A percentile compares a stretch with the other conserved stretches of the same genome.
These are phyloP conservation scores for Neofusicoccum parvum DNA, from an alignment of 2,329 filamentous ascomycete species.

Conservation along the genomic window DNA sequence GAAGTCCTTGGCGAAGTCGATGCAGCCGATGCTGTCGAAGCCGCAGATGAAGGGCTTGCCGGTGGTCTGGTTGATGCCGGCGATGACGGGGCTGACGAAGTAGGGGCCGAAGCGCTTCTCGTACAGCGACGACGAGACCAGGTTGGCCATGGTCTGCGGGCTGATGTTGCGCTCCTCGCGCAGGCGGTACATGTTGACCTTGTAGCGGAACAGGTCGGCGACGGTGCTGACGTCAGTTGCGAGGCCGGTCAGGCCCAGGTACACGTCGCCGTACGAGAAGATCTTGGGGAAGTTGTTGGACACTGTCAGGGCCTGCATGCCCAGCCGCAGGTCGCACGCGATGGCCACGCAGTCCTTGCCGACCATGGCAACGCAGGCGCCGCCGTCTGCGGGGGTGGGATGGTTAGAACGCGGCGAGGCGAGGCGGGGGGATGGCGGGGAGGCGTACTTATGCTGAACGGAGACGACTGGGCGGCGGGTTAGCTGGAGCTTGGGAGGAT, in stretches of 20 bases:
- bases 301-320: conserved; percentile 92
- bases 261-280: conserved; percentile 95
- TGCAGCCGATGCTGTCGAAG: conserved; percentile 98
- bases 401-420: conserved; percentile 20
- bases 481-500: conserved; percentile 30
- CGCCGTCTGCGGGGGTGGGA: conserved; percentile 64
- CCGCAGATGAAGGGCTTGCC: conserved; percentile 97
- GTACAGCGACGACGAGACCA: conserved; percentile 84
- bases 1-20: conserved; percentile 99
- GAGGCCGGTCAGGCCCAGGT: conserved; percentile 92
- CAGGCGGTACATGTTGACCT: conserved; percentile 99
- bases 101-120: conserved; percentile 95
- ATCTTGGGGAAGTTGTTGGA: conserved; percentile 99
- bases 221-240: conserved; percentile 96
- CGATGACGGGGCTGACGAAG: conserved; percentile 93
- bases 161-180: conserved; percentile 97
- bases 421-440: conserved; percentile 22
- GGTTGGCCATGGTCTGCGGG: conserved; percentile 92
- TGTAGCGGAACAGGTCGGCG: conserved; percentile 97
- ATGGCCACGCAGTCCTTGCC: conserved; percentile 99
- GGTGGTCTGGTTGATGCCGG: conserved; percentile 91
- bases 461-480: conserved; percentile 66
- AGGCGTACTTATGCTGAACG: conserved; percentile 89
- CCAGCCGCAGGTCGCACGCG: conserved; percentile 96
- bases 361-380: conserved; percentile 97